Conservation (phyloP, 2,329 filamentous ascomycete genomes). For the Byssoonygena ceratinophila region DNA sequence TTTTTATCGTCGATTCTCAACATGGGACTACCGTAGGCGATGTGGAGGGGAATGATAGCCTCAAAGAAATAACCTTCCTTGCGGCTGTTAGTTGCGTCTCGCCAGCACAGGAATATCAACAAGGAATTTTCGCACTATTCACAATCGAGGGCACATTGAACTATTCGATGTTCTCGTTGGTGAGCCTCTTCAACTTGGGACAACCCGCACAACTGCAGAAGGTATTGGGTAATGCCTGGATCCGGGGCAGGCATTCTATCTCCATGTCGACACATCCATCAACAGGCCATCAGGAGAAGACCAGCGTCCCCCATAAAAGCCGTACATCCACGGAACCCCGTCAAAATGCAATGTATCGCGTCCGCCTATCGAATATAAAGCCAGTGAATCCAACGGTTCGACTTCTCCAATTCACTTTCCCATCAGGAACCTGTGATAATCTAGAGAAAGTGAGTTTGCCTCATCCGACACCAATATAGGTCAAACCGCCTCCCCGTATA, state of each 20-base stretch:
- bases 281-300: background rate
- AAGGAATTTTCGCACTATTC: background rate
- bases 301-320: conserved; percentile 49
- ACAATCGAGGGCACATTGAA: too few species aligned
- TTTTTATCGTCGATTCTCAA: too few species aligned
- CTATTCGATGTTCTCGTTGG: background rate
- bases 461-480: too few species aligned
- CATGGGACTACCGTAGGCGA: too few species aligned
- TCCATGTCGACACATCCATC: background rate
- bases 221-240: background rate
- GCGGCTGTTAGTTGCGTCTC: too few species aligned
- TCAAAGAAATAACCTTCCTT: too few species aligned
- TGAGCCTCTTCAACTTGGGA: background rate
- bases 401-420: conserved; percentile 55
- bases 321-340: conserved; percentile 66
- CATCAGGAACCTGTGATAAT: conserved; percentile 16
- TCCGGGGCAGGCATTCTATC: background rate
- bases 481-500: too few species aligned
- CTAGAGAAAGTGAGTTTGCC: background rate
- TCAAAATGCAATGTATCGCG: conserved; percentile 52
- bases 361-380: conserved; percentile 51
- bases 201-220: too few species aligned
- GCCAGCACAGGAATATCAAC: too few species aligned
- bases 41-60: too few species aligned
- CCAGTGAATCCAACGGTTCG: conserved; percentile 58